phyloP scores from a whole-genome alignment of 2,329 filamentous ascomycete genomes.

The Xylaria hypoxylon region DNA sequence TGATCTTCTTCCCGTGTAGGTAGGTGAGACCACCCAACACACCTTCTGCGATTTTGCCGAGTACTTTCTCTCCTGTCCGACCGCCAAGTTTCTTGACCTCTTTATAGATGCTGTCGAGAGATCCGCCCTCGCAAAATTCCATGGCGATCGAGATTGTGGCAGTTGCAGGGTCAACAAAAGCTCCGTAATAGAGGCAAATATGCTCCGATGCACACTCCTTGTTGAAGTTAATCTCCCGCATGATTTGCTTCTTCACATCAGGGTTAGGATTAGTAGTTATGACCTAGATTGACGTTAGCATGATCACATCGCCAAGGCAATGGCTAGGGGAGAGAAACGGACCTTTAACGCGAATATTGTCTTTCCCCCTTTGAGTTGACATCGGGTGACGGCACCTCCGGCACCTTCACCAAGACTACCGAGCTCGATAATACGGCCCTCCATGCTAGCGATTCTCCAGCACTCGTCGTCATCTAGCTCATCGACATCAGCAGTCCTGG shows the following conservation, averaged over 20 bases:
- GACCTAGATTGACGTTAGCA: constrained; percentile 68
- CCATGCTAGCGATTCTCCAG: constrained; percentile 92
- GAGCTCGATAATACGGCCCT: constrained; percentile 87
- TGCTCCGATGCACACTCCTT: constrained; percentile 96
- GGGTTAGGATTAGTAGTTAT: constrained; percentile 98
- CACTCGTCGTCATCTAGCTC: constrained; percentile 89
- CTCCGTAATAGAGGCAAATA: constrained; percentile 97
- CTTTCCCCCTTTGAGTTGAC: constrained; percentile 88
- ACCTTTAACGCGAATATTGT: constrained; percentile 97
- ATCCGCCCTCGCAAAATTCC: constrained; percentile 98
- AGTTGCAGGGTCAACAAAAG: constrained; percentile 94
- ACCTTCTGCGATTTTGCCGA: constrained; percentile 96
- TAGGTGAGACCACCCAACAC: constrained; percentile 95
- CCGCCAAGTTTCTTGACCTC: constrained; percentile 97
- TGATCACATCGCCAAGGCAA: constrained; percentile 27
- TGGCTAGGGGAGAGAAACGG: constrained; percentile 42
- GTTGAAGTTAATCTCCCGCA: constrained; percentile 96
- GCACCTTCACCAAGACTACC: constrained; percentile 94
- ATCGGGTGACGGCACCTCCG: constrained; percentile 93
- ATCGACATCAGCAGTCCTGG: constrained; percentile 87
- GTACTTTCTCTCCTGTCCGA: constrained; percentile 94
- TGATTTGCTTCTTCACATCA: constrained; percentile 97
- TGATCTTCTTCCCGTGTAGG: constrained; percentile 94
- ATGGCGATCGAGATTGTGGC: constrained; percentile 98
- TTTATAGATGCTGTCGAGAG: constrained; percentile 94